Evolutionary conservation across 768 basidiomycete genomes (phyloP).

Genomic region (Porpolomopsis calyptriformis): DNA sequence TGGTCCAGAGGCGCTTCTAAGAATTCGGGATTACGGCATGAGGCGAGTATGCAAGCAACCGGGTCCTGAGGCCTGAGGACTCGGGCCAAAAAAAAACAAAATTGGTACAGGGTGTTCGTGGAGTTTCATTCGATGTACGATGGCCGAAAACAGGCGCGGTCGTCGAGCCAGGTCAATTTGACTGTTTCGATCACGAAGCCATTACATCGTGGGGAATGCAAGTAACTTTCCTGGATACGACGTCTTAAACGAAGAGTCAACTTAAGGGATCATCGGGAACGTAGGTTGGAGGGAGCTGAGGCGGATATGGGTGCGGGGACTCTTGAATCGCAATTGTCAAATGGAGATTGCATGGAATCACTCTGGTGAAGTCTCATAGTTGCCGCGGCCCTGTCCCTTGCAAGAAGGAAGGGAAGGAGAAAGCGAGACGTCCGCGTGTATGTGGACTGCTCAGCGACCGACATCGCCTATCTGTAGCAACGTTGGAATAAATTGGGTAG

Average conservation of each 20-base stretch:
- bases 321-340: neutral
- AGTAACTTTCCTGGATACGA: neutral
- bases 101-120: too few species aligned
- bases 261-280: neutral
- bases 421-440: neutral
- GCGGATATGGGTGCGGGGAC: neutral
- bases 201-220: neutral
- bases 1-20: conserved; percentile 1
- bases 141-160: too few species aligned
- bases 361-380: neutral
- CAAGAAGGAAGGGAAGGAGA: neutral
- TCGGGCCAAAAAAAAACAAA: too few species aligned
- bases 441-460: neutral
- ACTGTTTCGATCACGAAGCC: neutral
- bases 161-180: neutral
- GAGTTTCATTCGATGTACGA: too few species aligned
- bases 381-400: neutral
- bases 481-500: too few species aligned
- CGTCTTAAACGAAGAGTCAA: neutral
- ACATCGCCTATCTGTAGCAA: neutral
- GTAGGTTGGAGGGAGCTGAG: neutral
- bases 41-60: neutral
- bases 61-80: neutral
- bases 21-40: conserved; percentile 1
- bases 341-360: neutral